A percentile compares a stretch with the other conserved stretches of the same genome.
Evolutionary conservation across 371 early-diverging fungal genomes (phyloP).

Genomic region (Actinomortierella ambigua): DNA sequence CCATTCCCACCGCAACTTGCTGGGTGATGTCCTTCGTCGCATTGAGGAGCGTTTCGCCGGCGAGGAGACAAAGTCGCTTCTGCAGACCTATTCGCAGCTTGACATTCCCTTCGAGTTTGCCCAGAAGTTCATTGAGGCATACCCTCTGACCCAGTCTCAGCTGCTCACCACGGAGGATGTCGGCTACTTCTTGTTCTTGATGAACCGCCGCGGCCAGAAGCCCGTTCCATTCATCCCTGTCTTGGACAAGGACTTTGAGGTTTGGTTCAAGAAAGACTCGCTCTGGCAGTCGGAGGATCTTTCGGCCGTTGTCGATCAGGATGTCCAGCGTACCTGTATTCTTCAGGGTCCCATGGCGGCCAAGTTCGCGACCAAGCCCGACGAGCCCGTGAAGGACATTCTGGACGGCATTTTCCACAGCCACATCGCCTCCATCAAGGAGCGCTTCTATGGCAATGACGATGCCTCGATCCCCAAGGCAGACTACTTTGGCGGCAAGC

Average conservation of each 20-base stretch:
- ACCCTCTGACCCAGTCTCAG: conserved; percentile 78
- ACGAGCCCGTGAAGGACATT: conserved; percentile 92
- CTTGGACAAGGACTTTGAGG: conserved; percentile 91
- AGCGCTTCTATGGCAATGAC: conserved; percentile 77
- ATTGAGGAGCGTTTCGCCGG: conserved; percentile 91
- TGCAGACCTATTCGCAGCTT: conserved; percentile 77
- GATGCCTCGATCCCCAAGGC: conserved; percentile 72
- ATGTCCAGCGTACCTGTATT: conserved; percentile 92
- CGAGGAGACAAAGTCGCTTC: conserved; percentile 56
- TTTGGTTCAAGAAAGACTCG: conserved; percentile 97
- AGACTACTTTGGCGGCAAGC: conserved; percentile 82
- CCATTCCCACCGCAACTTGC: conserved; percentile 76
- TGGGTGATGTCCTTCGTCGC: conserved; percentile 88
- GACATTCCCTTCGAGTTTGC: conserved; percentile 71
- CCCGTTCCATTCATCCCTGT: conserved; percentile 94
- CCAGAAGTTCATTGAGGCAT: conserved; percentile 79
- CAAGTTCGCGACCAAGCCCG: conserved; percentile 73
- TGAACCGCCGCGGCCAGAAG: conserved; percentile 84
- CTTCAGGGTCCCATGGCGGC: conserved; percentile 95
- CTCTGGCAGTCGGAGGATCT: conserved; percentile 96
- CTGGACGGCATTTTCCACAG: conserved; percentile 87
- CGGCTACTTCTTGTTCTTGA: conserved; percentile 85
- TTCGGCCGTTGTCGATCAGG: conserved; percentile 89
- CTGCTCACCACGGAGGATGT: conserved; percentile 92
- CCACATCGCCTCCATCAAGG: conserved; percentile 79